Evolutionary conservation across 176 grass and related monocot genomes (phyloP).

Genomic region (Areca catechu): DNA sequence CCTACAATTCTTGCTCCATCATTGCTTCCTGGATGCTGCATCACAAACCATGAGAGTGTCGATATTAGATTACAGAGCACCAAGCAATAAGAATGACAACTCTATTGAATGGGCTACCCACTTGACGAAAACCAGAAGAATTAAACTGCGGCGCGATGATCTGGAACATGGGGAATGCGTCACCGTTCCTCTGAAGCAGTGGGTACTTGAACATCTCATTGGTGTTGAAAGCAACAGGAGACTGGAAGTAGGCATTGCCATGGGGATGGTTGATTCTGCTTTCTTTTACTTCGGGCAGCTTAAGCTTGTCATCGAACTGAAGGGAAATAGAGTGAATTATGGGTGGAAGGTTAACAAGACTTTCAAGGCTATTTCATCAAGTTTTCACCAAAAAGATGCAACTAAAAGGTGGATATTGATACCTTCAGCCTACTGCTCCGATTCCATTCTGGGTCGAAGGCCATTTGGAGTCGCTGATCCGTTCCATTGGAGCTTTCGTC

Average conservation of each 20-base stretch:
- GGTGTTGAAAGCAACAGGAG: neutral
- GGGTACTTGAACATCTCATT: neutral
- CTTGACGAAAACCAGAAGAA: neutral
- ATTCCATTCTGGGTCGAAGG: neutral
- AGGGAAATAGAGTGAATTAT: too few relatives aligned
- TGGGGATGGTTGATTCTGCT: neutral
- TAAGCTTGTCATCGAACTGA: slow-evolving; percentile 10
- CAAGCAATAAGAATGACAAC: neutral
- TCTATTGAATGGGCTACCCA: neutral
- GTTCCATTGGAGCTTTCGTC: too few relatives aligned
- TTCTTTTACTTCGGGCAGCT: neutral
- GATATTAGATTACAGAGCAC: neutral
- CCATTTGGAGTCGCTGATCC: neutral
- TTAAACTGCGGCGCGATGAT: neutral
- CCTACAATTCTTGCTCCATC: neutral
- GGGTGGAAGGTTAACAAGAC: too few relatives aligned
- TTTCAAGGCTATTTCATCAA: too few relatives aligned
- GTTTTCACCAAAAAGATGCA: too few relatives aligned
- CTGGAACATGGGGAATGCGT: neutral
- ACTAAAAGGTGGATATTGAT: neutral
- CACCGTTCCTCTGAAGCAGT: neutral
- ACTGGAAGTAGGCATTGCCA: neutral
- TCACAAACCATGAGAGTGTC: neutral
- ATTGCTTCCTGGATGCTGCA: neutral
- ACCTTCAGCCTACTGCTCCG: slow-evolving; percentile 7